Percentiles rank a stretch among this genome's conserved stretches.
Conservation (phyloP, 2,329 filamentous ascomycete genomes). For the Chrysoporthe cubensis region DNA sequence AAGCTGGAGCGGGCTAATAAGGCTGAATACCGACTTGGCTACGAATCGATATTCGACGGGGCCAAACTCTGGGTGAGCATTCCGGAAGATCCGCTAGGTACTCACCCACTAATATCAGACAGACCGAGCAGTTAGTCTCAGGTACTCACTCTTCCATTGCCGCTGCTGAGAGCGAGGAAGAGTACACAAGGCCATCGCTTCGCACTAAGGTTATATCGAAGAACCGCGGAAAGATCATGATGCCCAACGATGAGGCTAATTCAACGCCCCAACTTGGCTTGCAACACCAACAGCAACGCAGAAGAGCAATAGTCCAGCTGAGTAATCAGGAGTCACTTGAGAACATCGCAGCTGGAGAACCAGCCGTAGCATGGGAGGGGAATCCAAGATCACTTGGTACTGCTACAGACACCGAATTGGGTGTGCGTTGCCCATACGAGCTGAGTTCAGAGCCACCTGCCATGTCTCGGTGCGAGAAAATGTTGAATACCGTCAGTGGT, state of each 20-base stretch:
- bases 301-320: background rate
- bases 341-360: background rate
- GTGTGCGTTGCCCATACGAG: background rate
- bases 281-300: background rate
- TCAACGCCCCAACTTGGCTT: no score
- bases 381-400: background rate
- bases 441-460: background rate
- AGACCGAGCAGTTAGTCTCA: no score
- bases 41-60: no score
- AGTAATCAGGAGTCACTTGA: background rate
- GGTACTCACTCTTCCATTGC: background rate
- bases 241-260: no score
- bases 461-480: background rate
- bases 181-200: background rate
- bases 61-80: no score
- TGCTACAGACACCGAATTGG: background rate
- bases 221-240: no score
- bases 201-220: no score
- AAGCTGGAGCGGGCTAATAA: no score
- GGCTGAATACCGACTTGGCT: no score
- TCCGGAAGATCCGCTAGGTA: no score
- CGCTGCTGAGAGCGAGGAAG: background rate
- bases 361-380: background rate
- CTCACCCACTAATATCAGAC: no score
- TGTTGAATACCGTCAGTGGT: background rate